Percentiles rank a stretch among this genome's conserved stretches.
Evolutionary conservation across 202 grass and related monocot species (phyloP).

Genomic region (Schoenoplectus tabernaemontani): DNA sequence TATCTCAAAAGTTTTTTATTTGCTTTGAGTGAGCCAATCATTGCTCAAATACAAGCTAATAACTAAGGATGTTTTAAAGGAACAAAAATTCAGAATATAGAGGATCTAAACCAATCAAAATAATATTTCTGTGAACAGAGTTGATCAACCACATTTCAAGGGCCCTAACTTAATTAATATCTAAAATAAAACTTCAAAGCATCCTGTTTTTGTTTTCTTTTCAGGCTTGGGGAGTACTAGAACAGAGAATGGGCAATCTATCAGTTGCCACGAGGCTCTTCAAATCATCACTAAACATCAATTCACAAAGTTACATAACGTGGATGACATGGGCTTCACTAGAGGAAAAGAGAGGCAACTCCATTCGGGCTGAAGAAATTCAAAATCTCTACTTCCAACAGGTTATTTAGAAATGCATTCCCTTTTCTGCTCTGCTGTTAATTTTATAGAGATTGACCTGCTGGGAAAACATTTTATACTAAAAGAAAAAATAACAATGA

Average conservation of each 20-base stretch:
- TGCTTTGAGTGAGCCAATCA: background rate
- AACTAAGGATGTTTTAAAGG: background rate
- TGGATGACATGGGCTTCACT: constrained; percentile 94
- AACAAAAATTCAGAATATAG: background rate
- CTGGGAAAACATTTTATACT: background rate
- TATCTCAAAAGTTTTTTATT: background rate
- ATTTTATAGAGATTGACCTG: background rate
- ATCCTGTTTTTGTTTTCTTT: constrained; percentile 9
- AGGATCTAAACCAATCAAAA: background rate
- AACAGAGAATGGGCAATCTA: constrained; percentile 82
- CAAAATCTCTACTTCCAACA: constrained; percentile 88
- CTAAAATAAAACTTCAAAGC: background rate
- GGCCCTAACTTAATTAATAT: background rate
- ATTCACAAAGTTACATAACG: constrained; percentile 96
- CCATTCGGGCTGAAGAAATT: constrained; percentile 88
- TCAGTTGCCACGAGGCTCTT: constrained; percentile 71
- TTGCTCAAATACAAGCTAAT: background rate
- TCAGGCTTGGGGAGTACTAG: constrained; percentile 91
- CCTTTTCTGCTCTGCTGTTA: background rate
- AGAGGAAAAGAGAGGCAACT: constrained; percentile 68
- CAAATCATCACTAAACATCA: constrained; percentile 78
- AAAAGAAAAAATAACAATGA: background rate
- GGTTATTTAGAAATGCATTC: constrained; percentile 31
- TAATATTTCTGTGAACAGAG: background rate
- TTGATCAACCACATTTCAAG: background rate